A percentile compares a stretch with the other conserved stretches of the same genome.
Conservation (phyloP, 1,284 basidiomycete species). For the Naganishia sp. region DNA sequence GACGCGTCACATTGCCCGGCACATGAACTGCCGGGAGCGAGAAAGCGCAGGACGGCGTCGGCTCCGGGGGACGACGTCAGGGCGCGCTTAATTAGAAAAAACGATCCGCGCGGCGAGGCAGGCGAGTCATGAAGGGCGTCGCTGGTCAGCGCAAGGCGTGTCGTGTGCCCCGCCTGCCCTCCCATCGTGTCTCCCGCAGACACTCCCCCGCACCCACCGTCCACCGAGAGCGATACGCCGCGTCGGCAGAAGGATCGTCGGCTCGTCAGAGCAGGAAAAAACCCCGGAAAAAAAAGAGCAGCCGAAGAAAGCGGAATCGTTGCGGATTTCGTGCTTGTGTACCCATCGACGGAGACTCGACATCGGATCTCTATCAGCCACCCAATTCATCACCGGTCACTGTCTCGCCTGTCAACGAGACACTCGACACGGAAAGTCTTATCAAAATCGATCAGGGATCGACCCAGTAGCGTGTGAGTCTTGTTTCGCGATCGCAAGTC, state of each 20-base stretch:
- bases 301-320: neutral
- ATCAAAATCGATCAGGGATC: conserved; percentile 27
- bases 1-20: neutral
- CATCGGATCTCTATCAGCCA: neutral
- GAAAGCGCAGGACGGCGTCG: neutral
- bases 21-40: neutral
- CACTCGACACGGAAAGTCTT: neutral
- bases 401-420: neutral
- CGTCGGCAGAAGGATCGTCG: neutral
- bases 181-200: conserved; percentile 21
- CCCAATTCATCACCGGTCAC: neutral
- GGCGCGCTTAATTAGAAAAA: conserved; percentile 11
- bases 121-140: neutral
- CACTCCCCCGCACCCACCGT: neutral
- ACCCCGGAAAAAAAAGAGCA: conserved; percentile 9
- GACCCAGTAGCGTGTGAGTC: conserved; percentile 16
- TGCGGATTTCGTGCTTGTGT: neutral
- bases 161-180: neutral
- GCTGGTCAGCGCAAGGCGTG: neutral
- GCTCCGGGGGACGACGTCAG: conserved; percentile 6
- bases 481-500: neutral
- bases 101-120: neutral
- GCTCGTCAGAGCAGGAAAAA: neutral
- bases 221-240: neutral
- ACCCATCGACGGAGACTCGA: neutral